Conservation (phyloP, 2,329 filamentous ascomycete genomes). For the Ascochyta viciae-villosae region DNA sequence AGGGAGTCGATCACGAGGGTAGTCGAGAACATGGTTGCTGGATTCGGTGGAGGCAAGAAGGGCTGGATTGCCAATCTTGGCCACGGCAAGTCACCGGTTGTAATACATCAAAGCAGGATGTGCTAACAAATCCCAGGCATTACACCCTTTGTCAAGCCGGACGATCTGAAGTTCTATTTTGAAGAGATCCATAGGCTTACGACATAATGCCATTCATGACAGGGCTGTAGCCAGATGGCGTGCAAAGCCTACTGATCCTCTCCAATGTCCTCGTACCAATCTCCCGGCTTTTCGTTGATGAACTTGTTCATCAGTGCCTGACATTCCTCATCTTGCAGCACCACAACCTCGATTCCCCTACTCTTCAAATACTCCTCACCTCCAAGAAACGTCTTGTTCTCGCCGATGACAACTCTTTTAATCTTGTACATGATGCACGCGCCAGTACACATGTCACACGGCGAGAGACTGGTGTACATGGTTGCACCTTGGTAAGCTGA, state of each 20-base stretch:
- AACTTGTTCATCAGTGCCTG: constrained; percentile 74
- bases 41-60: constrained; percentile 82
- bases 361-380: constrained; percentile 74
- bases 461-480: constrained; percentile 84
- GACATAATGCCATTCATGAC: constrained; percentile 13
- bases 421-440: constrained; percentile 80
- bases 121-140: constrained; percentile 67
- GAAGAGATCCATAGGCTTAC: constrained; percentile 75
- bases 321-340: constrained; percentile 70
- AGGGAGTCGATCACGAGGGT: constrained; percentile 80
- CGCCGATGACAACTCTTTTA: constrained; percentile 74
- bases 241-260: constrained; percentile 26
- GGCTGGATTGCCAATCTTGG: constrained; percentile 98
- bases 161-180: constrained; percentile 92
- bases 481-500: constrained; percentile 73
- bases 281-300: constrained; percentile 72
- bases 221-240: not conserved
- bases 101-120: too few species aligned
- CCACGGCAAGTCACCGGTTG: constrained; percentile 69
- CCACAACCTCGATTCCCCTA: constrained; percentile 75
- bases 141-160: constrained; percentile 92
- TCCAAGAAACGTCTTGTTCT: constrained; percentile 77
- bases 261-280: constrained; percentile 65
- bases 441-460: constrained; percentile 83
- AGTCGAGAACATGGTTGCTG: constrained; percentile 85